phyloP scores from a whole-genome alignment of 805 yeast genomes.

The Teunomyces panamensis region DNA sequence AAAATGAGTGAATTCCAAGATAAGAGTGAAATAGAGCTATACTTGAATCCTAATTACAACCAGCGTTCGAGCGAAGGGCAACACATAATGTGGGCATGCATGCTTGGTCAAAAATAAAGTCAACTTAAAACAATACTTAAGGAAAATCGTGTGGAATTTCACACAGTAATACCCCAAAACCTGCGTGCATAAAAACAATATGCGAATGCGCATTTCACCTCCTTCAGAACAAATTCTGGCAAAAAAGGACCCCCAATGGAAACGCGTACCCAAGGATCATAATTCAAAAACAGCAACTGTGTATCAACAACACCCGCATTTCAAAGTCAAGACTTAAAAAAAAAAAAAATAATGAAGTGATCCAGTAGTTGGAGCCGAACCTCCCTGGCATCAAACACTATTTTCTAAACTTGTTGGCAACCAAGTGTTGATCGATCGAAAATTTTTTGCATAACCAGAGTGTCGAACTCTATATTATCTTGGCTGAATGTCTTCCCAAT shows the following conservation, averaged over 20 bases:
- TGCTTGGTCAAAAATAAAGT: background rate
- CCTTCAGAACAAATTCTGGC: background rate
- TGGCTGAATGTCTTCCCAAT: background rate
- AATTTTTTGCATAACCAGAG: background rate
- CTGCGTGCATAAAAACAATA: background rate
- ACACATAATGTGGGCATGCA: background rate
- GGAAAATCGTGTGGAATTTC: too few species aligned
- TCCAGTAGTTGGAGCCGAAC: background rate
- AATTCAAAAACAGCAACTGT: background rate
- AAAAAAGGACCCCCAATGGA: background rate
- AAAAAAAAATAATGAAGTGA: background rate
- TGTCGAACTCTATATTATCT: background rate
- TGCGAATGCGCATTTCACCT: slow-evolving; percentile 1
- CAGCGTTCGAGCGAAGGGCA: background rate
- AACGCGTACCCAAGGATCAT: background rate
- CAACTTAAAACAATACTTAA: too few species aligned
- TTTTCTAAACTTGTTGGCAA: background rate
- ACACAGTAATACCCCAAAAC: background rate
- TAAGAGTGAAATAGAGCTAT: too few species aligned
- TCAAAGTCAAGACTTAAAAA: background rate
- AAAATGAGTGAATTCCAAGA: too few species aligned
- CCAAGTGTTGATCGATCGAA: background rate
- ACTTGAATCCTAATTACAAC: background rate
- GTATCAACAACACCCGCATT: background rate
- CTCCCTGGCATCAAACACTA: background rate